phyloP scores from a whole-genome alignment of 208 protist species.

The Porcisia hertigi region DNA sequence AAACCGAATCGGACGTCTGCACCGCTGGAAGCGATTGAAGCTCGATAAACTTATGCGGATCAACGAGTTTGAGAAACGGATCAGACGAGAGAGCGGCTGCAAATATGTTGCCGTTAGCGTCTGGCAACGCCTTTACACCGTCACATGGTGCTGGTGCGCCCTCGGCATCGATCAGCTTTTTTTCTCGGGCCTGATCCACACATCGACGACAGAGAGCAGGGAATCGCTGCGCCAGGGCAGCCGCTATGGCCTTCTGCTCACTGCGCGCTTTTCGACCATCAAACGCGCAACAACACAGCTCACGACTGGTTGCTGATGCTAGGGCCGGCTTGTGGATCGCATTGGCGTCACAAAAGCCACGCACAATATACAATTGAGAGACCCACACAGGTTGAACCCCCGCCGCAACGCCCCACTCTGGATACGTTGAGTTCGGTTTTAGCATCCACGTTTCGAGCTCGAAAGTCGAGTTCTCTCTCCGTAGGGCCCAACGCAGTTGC shows the following conservation, averaged over 20 bases:
- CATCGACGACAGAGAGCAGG: constrained; percentile 32
- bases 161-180: constrained; percentile 43
- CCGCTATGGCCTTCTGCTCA: constrained; percentile 63
- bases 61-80: constrained; percentile 15
- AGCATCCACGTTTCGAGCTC: constrained; percentile 28
- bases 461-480: constrained; percentile 32
- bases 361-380: constrained; percentile 21
- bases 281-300: constrained; percentile 29
- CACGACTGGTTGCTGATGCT: background rate
- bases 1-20: background rate
- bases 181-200: constrained; percentile 40
- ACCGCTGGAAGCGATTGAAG: constrained; percentile 13
- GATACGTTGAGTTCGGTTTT: constrained; percentile 38
- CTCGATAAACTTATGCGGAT: background rate
- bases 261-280: constrained; percentile 67
- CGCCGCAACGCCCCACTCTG: constrained; percentile 39
- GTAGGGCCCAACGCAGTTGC: constrained; percentile 54
- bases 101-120: constrained; percentile 2
- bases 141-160: constrained; percentile 39
- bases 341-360: background rate
- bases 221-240: constrained; percentile 48
- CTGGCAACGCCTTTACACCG: constrained; percentile 31
- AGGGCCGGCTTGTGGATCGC: background rate
- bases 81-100: constrained; percentile 19
- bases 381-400: constrained; percentile 13